Evolutionary conservation across 345 rosid species (phyloP).

Genomic region (Punica granatum): DNA sequence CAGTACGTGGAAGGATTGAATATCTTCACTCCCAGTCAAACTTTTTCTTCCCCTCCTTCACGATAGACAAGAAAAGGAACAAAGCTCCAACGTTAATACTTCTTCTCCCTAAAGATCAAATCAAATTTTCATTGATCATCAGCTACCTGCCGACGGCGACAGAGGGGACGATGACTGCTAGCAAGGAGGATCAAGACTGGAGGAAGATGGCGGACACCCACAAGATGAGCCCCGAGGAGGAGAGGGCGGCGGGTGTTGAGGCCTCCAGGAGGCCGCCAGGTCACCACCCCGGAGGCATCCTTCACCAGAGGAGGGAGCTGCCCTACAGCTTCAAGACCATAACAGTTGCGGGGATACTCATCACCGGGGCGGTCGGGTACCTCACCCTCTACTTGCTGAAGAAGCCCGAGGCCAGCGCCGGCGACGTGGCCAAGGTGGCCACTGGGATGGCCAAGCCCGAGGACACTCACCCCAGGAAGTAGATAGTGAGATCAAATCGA

Average conservation of each 20-base stretch:
- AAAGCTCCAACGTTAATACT: no score
- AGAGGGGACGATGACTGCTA: not conserved
- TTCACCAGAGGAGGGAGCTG: slow-evolving; percentile 60
- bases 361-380: slow-evolving; percentile 44
- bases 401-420: slow-evolving; percentile 48
- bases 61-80: no score
- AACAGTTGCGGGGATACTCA: slow-evolving; percentile 41
- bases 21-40: no score
- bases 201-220: slow-evolving; percentile 54
- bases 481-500: not conserved
- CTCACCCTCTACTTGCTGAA: slow-evolving; percentile 38
- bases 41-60: no score
- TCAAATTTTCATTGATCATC: no score
- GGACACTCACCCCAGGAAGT: slow-evolving; percentile 57
- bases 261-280: slow-evolving; percentile 61
- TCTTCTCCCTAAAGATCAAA: no score
- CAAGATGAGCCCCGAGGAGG: slow-evolving; percentile 53
- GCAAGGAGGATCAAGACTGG: slow-evolving; percentile 46
- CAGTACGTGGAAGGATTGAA: not conserved
- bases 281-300: slow-evolving; percentile 35
- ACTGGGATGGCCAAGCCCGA: slow-evolving; percentile 32
- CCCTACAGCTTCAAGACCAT: slow-evolving; percentile 48
- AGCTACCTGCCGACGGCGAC: not conserved
- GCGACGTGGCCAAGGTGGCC: slow-evolving; percentile 43
- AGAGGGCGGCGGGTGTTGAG: slow-evolving; percentile 45